Percentiles rank a stretch among this genome's conserved stretches.
Evolutionary conservation across 208 protist genomes (phyloP).

Genomic region (Acanthamoeba sp.): DNA sequence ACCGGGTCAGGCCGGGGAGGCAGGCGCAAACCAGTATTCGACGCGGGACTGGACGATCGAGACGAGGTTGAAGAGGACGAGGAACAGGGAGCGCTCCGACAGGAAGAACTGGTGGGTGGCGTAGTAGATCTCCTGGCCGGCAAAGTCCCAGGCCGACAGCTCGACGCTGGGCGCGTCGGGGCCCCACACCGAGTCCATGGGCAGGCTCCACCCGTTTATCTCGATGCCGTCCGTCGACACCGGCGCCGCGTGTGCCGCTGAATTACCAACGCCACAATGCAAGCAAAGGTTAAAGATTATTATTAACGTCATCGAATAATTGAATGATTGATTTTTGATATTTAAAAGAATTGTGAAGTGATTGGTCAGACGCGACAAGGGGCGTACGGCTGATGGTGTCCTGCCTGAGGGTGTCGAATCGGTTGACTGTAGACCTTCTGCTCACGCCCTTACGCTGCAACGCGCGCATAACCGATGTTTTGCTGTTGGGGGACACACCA

Average conservation of each 20-base stretch:
- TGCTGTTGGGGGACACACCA: conserved; percentile 9
- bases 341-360: too few relatives aligned
- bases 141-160: conserved; percentile 46
- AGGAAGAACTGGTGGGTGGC: conserved; percentile 48
- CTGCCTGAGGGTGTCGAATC: not conserved
- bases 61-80: conserved; percentile 39
- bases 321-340: too few relatives aligned
- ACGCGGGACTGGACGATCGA: conserved; percentile 22
- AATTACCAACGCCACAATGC: not conserved
- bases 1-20: too few relatives aligned
- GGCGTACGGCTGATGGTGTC: not conserved
- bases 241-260: not conserved
- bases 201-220: not conserved
- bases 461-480: conserved; percentile 12
- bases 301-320: too few relatives aligned
- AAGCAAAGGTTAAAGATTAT: too few relatives aligned
- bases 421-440: not conserved
- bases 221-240: conserved; percentile 66
- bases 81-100: conserved; percentile 33
- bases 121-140: conserved; percentile 64
- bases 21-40: conserved; percentile 60
- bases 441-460: not conserved
- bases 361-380: not conserved
- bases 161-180: not conserved
- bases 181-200: not conserved